Evolutionary conservation across 768 basidiomycete genomes (phyloP).

Genomic region (Psilocybe subaeruginosa): DNA sequence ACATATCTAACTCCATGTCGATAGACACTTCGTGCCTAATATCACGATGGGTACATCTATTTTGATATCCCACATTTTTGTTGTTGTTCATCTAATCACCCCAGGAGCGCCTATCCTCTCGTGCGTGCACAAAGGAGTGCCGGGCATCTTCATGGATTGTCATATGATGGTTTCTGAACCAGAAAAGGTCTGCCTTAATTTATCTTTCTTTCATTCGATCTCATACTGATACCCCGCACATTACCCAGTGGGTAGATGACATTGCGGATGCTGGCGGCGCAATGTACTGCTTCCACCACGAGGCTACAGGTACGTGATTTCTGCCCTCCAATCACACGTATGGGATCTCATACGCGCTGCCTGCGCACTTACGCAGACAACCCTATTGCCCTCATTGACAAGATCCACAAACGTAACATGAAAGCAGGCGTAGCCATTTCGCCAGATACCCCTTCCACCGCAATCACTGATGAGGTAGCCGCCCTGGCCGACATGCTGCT

Average conservation of each 20-base stretch:
- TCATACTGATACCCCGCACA: conserved; percentile 1
- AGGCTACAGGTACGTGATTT: conserved; percentile 75
- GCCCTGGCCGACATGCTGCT: conserved; percentile 89
- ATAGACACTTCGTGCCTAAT: conserved; percentile 96
- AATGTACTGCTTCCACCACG: conserved; percentile 95
- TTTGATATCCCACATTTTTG: background rate
- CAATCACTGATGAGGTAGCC: conserved; percentile 87
- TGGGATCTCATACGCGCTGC: background rate
- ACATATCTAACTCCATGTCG: conserved; percentile 14
- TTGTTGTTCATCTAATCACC: conserved; percentile 4
- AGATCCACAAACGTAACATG: conserved; percentile 87
- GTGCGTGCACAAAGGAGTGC: conserved; percentile 83
- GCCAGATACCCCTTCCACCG: conserved; percentile 87
- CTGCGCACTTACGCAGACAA: conserved; percentile 46
- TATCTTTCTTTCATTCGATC: background rate
- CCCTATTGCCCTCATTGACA: conserved; percentile 73
- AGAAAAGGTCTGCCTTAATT: conserved; percentile 59
- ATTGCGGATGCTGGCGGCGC: conserved; percentile 95
- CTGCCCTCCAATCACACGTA: background rate
- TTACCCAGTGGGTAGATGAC: conserved; percentile 87
- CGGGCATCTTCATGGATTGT: conserved; percentile 99
- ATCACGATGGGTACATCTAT: conserved; percentile 87
- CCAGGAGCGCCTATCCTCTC: conserved; percentile 87
- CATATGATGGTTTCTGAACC: conserved; percentile 99
- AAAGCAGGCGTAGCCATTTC: conserved; percentile 96